These are phyloP conservation scores for Globisporangium apiculatum DNA, from an alignment of 352 stramenopile species.

Conservation along the genomic window DNA sequence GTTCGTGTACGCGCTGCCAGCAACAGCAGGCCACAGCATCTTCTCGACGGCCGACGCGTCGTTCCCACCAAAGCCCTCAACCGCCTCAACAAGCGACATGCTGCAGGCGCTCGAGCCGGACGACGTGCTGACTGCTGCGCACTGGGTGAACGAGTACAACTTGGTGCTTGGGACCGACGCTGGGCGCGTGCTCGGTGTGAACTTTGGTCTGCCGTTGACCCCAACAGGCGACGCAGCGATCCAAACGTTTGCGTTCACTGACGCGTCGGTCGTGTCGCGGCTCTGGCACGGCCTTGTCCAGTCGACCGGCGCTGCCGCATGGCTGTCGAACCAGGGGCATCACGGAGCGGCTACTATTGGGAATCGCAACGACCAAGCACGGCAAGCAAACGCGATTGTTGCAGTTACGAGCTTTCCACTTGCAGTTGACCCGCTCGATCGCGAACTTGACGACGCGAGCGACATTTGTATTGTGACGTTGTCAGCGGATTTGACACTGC, in stretches of 20 bases:
- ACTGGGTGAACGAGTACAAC: constrained; percentile 80
- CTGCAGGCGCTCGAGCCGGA: constrained; percentile 36
- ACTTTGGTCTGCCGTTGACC: constrained; percentile 49
- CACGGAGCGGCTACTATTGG: neutral
- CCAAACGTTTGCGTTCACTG: constrained; percentile 65
- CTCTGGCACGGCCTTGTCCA: constrained; percentile 66
- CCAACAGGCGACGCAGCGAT: constrained; percentile 18
- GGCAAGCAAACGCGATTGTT: constrained; percentile 29
- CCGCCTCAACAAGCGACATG: constrained; percentile 30
- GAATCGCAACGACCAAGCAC: constrained; percentile 17
- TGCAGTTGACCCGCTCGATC: constrained; percentile 17
- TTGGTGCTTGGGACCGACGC: constrained; percentile 53
- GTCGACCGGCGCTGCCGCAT: constrained; percentile 22
- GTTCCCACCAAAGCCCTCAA: constrained; percentile 36
- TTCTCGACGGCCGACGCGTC: constrained; percentile 40
- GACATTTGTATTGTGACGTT: constrained; percentile 68
- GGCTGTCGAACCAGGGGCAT: neutral
- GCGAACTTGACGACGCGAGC: constrained; percentile 3
- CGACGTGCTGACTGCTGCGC: constrained; percentile 52
- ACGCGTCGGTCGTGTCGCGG: constrained; percentile 61
- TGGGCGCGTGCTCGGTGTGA: constrained; percentile 57
- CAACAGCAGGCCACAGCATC: constrained; percentile 30
- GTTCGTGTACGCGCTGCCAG: constrained; percentile 45
- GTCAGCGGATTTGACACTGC: constrained; percentile 56
- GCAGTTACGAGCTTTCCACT: constrained; percentile 60